Conservation (phyloP, 2,329 filamentous ascomycete genomes). For the Verticillium isaacii region DNA sequence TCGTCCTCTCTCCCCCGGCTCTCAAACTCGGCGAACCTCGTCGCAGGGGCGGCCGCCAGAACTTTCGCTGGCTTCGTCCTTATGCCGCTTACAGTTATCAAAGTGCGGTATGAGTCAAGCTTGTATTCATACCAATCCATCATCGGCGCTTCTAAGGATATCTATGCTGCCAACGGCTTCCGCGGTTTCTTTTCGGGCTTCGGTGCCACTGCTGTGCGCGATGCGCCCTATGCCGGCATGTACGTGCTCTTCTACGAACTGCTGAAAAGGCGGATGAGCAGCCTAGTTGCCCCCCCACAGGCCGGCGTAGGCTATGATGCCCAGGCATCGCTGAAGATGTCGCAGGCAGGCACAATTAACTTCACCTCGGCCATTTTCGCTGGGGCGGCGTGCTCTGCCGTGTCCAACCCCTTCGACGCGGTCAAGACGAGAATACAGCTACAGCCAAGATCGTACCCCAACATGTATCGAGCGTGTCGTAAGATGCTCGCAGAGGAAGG, state of each 20-base stretch:
- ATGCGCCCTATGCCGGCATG: conserved; percentile 93
- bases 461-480: conserved; percentile 71
- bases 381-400: conserved; percentile 74
- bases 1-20: conserved; percentile 78
- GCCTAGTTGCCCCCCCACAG: background rate
- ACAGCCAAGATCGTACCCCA: conserved; percentile 75
- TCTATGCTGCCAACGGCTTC: conserved; percentile 66
- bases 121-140: conserved; percentile 81
- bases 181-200: conserved; percentile 91
- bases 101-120: conserved; percentile 90
- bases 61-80: conserved; percentile 84
- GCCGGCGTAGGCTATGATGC: conserved; percentile 6
- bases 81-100: conserved; percentile 95
- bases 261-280: conserved; percentile 60
- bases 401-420: conserved; percentile 96
- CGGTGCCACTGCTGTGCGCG: conserved; percentile 85
- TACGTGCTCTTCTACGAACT: conserved; percentile 95
- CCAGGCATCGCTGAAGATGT: conserved; percentile 3
- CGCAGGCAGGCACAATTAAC: conserved; percentile 43
- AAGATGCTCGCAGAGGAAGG: conserved; percentile 83
- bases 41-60: conserved; percentile 78
- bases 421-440: conserved; percentile 94
- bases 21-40: conserved; percentile 77
- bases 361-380: conserved; percentile 79
- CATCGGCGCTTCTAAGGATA: conserved; percentile 66